Evolutionary conservation across 148 eudicot species (phyloP).

Genomic region (Rheum nobile): DNA sequence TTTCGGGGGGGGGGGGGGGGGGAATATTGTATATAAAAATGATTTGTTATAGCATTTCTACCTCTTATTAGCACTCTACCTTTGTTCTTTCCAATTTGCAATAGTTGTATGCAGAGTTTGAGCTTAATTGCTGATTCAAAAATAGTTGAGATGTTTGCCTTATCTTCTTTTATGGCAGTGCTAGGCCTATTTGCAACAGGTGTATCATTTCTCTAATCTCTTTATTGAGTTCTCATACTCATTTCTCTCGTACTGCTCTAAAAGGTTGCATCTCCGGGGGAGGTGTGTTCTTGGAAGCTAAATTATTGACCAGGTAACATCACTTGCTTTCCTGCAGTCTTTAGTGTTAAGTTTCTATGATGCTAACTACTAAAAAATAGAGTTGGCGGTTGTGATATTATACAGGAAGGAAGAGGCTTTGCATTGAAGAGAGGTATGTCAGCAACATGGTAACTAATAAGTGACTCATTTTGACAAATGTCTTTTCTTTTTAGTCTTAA

Average conservation of each 20-base stretch:
- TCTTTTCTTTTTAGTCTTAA: neutral
- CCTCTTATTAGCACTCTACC: neutral
- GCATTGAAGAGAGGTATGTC: slow-evolving; percentile 86
- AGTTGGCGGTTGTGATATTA: slow-evolving; percentile 10
- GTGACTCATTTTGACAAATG: neutral
- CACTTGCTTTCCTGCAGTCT: neutral
- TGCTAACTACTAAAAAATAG: neutral
- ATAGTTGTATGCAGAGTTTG: neutral
- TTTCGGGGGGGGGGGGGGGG: neutral
- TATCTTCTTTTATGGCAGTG: no score
- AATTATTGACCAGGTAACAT: slow-evolving; percentile 77
- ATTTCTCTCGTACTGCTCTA: neutral
- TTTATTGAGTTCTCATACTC: neutral
- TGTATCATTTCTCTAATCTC: no score
- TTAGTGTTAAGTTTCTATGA: neutral
- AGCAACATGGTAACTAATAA: neutral
- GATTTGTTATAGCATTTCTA: neutral
- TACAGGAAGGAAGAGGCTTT: slow-evolving; percentile 97
- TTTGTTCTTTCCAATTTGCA: neutral
- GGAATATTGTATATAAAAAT: neutral
- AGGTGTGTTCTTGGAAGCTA: slow-evolving; percentile 93
- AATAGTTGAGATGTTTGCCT: no score
- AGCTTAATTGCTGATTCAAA: neutral
- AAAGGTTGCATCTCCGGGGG: slow-evolving; percentile 97
- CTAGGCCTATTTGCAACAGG: no score